Evolutionary conservation across 352 stramenopile genomes (phyloP).

Genomic region (Pythium volutum): DNA sequence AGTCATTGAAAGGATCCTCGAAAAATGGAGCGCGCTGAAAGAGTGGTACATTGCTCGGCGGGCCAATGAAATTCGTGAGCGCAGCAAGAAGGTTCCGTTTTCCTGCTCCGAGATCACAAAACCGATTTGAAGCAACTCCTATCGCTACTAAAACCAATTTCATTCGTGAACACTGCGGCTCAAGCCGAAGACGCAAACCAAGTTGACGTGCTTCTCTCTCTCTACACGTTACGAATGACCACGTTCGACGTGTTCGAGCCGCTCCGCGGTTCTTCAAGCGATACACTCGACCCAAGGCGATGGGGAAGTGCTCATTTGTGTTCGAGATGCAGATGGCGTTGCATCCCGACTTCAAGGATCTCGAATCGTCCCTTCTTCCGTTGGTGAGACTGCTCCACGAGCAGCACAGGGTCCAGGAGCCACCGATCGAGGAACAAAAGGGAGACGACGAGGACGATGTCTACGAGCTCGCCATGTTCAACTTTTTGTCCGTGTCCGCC

Average conservation of each 20-base stretch:
- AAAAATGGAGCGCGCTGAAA: slow-evolving; percentile 1
- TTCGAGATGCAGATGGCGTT: slow-evolving; percentile 15
- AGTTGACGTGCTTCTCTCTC: slow-evolving; percentile 8
- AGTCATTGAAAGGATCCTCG: slow-evolving; percentile 2
- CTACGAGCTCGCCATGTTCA: too few relatives aligned
- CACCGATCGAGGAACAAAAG: background rate
- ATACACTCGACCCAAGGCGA: background rate
- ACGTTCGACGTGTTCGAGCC: slow-evolving; percentile 1
- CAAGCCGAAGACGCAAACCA: background rate
- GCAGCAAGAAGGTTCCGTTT: background rate
- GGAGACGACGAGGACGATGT: too few relatives aligned
- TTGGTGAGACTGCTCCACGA: slow-evolving; percentile 6
- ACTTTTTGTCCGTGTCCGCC: too few relatives aligned
- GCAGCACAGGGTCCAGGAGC: background rate
- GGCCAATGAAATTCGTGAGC: background rate
- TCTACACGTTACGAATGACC: background rate
- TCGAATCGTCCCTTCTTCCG: background rate
- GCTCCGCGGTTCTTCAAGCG: background rate
- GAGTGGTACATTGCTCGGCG: background rate
- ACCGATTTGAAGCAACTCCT: background rate
- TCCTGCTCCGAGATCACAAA: background rate
- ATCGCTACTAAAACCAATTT: slow-evolving; percentile 8
- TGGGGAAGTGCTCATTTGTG: background rate
- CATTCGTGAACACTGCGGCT: background rate
- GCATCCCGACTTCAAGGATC: slow-evolving; percentile 4